Evolutionary conservation across 148 eudicot species (phyloP).

Genomic region (Nepenthes mirabilis): DNA sequence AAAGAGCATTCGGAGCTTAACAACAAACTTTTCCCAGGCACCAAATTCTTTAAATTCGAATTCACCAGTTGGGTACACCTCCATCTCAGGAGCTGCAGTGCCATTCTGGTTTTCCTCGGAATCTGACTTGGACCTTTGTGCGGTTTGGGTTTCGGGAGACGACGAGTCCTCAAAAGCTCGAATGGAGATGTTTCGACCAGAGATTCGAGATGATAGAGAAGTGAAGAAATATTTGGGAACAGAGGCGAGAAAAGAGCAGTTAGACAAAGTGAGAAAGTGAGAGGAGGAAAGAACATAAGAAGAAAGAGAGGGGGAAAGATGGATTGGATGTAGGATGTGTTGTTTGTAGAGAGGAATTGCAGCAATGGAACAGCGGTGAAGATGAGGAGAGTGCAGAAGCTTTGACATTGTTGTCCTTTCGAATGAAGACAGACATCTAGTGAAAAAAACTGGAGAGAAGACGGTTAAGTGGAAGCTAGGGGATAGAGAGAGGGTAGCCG

Average conservation of each 20-base stretch:
- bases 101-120: slow-evolving; percentile 10
- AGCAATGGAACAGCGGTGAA: background rate
- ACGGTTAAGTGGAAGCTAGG: too few species aligned
- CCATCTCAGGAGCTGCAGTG: slow-evolving; percentile 7
- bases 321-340: background rate
- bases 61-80: slow-evolving; percentile 68
- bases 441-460: too few species aligned
- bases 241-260: background rate
- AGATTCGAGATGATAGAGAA: background rate
- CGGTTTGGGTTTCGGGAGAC: background rate
- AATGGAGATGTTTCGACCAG: background rate
- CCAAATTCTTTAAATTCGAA: slow-evolving; percentile 41
- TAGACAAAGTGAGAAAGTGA: too few species aligned
- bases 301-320: background rate
- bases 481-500: too few species aligned
- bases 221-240: background rate
- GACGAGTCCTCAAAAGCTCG: background rate
- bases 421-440: too few species aligned
- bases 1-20: slow-evolving; percentile 61
- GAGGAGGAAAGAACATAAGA: background rate
- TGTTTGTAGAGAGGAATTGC: too few species aligned
- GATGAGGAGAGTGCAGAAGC: too few species aligned
- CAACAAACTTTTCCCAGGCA: slow-evolving; percentile 46
- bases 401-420: too few species aligned
- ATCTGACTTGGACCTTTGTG: slow-evolving; percentile 6